Evolutionary conservation across 352 stramenopile genomes (phyloP).

Genomic region (Globisporangium acanthophoron): DNA sequence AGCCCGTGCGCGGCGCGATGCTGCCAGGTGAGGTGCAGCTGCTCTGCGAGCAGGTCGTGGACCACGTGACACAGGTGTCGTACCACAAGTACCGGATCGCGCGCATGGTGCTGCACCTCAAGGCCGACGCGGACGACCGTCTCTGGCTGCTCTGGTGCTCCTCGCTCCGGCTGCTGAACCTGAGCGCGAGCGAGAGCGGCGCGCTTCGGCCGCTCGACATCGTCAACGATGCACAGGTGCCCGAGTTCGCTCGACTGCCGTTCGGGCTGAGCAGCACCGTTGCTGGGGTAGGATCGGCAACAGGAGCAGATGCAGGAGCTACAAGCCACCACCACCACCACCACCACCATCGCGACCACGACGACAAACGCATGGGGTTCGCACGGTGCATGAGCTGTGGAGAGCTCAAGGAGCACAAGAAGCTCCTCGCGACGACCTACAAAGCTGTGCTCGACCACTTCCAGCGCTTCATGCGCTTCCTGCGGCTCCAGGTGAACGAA

Average conservation of each 20-base stretch:
- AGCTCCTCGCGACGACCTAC: conserved; percentile 87
- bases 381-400: conserved; percentile 86
- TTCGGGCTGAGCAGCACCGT: background rate
- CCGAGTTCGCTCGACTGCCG: conserved; percentile 24
- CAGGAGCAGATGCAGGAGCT: background rate
- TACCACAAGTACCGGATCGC: conserved; percentile 91
- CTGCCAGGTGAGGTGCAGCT: conserved; percentile 87
- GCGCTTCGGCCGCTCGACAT: conserved; percentile 51
- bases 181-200: conserved; percentile 11
- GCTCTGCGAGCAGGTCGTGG: conserved; percentile 90
- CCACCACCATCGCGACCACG: background rate
- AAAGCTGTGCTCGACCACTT: conserved; percentile 95
- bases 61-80: conserved; percentile 89
- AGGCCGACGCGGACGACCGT: conserved; percentile 90
- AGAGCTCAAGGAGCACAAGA: conserved; percentile 45
- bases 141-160: conserved; percentile 95
- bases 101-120: conserved; percentile 95
- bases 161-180: conserved; percentile 77
- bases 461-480: conserved; percentile 76
- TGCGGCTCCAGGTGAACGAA: conserved; percentile 40
- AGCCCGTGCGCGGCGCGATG: conserved; percentile 89
- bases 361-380: conserved; percentile 14
- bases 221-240: conserved; percentile 59
- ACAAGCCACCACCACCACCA: background rate
- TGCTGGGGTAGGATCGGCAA: background rate